Evolutionary conservation across 2,329 filamentous ascomycete species (phyloP).

Genomic region (Trichoderma lentiforme): DNA sequence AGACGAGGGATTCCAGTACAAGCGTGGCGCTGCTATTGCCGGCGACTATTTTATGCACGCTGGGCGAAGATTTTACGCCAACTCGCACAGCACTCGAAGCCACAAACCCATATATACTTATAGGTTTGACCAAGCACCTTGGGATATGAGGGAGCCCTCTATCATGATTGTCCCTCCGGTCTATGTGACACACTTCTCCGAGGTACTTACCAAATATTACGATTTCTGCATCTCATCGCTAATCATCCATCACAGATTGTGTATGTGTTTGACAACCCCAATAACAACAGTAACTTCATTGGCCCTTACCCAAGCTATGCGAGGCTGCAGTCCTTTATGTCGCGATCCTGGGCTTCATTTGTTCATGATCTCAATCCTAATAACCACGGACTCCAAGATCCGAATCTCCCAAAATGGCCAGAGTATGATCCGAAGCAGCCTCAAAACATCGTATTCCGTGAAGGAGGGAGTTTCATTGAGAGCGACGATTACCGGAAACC

Average conservation of each 20-base stretch:
- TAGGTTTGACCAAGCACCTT: not conserved
- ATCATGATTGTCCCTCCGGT: not conserved
- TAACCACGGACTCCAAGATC: not conserved
- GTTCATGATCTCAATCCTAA: not conserved
- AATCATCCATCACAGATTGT: not conserved
- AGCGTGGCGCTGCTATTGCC: not conserved
- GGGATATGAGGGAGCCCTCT: not conserved
- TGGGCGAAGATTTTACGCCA: not conserved
- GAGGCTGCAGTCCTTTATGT: not conserved
- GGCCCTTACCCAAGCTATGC: not conserved
- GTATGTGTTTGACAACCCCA: slow-evolving; percentile 1
- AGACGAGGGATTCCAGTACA: not conserved
- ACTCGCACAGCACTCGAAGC: not conserved
- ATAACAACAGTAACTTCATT: slow-evolving; percentile 8
- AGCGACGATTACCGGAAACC: not conserved
- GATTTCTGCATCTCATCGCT: not conserved
- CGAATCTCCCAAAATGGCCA: slow-evolving; percentile 1
- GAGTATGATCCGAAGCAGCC: not conserved
- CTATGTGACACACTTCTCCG: not conserved
- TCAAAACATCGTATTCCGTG: not conserved
- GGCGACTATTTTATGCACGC: not conserved
- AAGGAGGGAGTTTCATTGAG: not conserved
- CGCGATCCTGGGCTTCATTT: slow-evolving; percentile 1
- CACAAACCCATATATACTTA: not conserved
- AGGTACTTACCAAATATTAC: not conserved